Evolutionary conservation across 2,329 filamentous ascomycete genomes (phyloP).

Genomic region (Penicillium sp.): DNA sequence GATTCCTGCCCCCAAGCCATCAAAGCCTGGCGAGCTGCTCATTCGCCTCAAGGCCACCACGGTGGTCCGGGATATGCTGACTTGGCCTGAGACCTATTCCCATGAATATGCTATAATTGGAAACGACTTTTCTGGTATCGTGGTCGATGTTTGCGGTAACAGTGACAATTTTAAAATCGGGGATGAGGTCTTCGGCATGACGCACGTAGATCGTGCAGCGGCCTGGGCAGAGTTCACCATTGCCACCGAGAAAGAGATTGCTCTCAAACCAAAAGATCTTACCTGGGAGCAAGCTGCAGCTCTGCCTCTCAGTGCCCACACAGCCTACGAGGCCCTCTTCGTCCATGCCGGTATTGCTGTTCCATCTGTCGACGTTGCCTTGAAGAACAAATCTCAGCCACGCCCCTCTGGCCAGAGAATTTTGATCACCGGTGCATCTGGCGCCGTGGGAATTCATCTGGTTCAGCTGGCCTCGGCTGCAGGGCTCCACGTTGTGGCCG

Average conservation of each 20-base stretch:
- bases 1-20: conserved; percentile 18
- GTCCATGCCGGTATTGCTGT: conserved; percentile 30
- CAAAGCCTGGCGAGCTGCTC: conserved; percentile 20
- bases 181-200: conserved; percentile 42
- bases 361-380: background rate
- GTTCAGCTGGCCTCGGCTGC: background rate
- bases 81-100: conserved; percentile 32
- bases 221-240: conserved; percentile 41
- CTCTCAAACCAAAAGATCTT: conserved; percentile 36
- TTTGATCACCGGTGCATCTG: background rate
- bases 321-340: conserved; percentile 49
- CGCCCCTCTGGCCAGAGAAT: conserved; percentile 8
- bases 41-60: conserved; percentile 26
- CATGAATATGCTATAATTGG: conserved; percentile 20
- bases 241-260: conserved; percentile 38
- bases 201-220: conserved; percentile 37
- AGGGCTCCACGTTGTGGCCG: background rate
- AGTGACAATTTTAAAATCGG: conserved; percentile 36
- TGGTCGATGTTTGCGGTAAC: conserved; percentile 15
- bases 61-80: conserved; percentile 25
- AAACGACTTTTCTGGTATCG: conserved; percentile 25
- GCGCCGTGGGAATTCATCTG: background rate
- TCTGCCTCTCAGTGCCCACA: conserved; percentile 44
- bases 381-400: conserved; percentile 3
- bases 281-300: conserved; percentile 40